Evolutionary conservation across 495 filamentous ascomycete species (phyloP).

Genomic region (Aspergillus cristatus): DNA sequence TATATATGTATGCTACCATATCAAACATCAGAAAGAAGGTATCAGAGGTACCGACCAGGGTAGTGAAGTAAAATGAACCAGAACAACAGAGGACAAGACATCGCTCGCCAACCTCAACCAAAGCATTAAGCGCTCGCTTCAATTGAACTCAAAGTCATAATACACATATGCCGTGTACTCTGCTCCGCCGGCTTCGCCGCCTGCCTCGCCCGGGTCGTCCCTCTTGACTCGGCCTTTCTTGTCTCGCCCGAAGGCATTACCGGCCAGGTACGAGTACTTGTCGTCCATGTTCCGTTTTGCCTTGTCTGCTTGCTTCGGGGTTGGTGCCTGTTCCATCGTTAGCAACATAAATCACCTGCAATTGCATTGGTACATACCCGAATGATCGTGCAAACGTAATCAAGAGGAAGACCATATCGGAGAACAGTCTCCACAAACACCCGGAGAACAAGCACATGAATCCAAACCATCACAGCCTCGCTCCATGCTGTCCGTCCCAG

Average conservation of each 20-base stretch:
- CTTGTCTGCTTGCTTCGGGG: conserved; percentile 67
- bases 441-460: conserved; percentile 79
- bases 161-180: conserved; percentile 96
- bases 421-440: conserved; percentile 97
- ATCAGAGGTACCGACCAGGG: background rate
- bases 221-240: conserved; percentile 86
- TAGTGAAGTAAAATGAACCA: conserved; percentile 1
- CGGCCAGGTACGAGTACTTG: conserved; percentile 84
- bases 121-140: too few relatives aligned
- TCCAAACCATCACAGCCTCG: conserved; percentile 90
- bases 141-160: conserved; percentile 82
- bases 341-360: conserved; percentile 1
- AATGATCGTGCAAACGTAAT: conserved; percentile 76
- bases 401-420: conserved; percentile 82
- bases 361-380: conserved; percentile 49
- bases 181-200: conserved; percentile 56
- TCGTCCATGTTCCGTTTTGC: conserved; percentile 72
- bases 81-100: too few relatives aligned
- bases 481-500: conserved; percentile 82
- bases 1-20: too few relatives aligned
- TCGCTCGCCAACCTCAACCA: too few relatives aligned
- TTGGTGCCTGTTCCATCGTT: conserved; percentile 53
- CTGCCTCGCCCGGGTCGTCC: conserved; percentile 80
- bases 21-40: too few relatives aligned
- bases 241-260: conserved; percentile 88